Evolutionary conservation across 176 grass and related monocot genomes (phyloP), one percentile per base, ranked within the genome.

Genomic region (Oryza officinalis): DNA sequence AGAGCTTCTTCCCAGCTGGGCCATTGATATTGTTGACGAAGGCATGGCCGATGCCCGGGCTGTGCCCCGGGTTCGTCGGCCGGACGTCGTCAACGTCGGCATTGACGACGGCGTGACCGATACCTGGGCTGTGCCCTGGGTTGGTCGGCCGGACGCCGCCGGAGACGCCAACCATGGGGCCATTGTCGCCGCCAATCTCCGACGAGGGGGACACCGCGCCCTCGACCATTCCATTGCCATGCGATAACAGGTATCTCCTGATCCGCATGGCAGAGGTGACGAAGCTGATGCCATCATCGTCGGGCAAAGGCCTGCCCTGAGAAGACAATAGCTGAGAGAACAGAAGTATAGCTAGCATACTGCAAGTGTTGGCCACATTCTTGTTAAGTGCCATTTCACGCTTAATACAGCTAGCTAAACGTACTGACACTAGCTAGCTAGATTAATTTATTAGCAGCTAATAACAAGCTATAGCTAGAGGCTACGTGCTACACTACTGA

Each of bases 381-480:
- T 67, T 87, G 27, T 20, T 63, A 69, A 82, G 74, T 27, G 40
- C 75, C 89, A 86, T 87, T 83, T 63, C 71, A 61, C 33, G 27
- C 63, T 37, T 69, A 11, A 61, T 25, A n/a, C 8, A 26, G 31
- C 13, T 46, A 68, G 20, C 8, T 46, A 68, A 20, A 49, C n/a
- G n/a, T n/a, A n/a, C 12, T 40, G 3, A 44, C 10, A 13, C 43
- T 13, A 14, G 44, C 28, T 15, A 49, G 46, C n/a, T n/a, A n/a
- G n/a, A n/a, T n/a, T n/a, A n/a, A 49, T 49, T 4, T 47, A 17
- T 23, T 22, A 38, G 2, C 26, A 75, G 40, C 27, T 74, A 73
- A 8, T 22, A 54, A 31, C 1, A 40, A 44, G 8, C 25, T 43
- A 20, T n/a, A 63, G 33, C 33, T 40, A 87, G 43, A 80, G 9